Evolutionary conservation across 495 filamentous ascomycete genomes (phyloP).

Genomic region (Clohesyomyces aquaticus): DNA sequence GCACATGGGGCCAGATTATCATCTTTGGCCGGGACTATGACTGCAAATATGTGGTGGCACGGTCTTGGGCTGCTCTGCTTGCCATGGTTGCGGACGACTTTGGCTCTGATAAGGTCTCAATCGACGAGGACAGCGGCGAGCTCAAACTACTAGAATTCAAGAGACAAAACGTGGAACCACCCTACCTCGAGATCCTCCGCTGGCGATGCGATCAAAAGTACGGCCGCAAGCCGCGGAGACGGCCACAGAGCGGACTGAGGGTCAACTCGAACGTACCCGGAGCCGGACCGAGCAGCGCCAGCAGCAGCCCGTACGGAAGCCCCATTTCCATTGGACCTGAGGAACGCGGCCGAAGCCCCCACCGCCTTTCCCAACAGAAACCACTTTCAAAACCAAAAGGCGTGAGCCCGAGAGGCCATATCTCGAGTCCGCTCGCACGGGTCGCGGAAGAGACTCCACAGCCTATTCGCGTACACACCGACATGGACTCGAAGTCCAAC

Average conservation of each 20-base stretch:
- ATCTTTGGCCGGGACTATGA: slow-evolving; percentile 97
- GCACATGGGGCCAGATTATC: slow-evolving; percentile 95
- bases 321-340: slow-evolving; percentile 39
- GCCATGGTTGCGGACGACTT: slow-evolving; percentile 89
- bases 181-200: slow-evolving; percentile 89
- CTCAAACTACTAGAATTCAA: slow-evolving; percentile 92
- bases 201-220: slow-evolving; percentile 95
- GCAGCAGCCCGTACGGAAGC: slow-evolving; percentile 45
- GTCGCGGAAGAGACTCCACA: slow-evolving; percentile 48
- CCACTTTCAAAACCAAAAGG: slow-evolving; percentile 46
- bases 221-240: slow-evolving; percentile 58
- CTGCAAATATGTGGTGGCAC: slow-evolving; percentile 93
- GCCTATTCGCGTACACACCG: slow-evolving; percentile 40
- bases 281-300: slow-evolving; percentile 27
- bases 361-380: slow-evolving; percentile 41
- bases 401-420: slow-evolving; percentile 43
- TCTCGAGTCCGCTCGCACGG: slow-evolving; percentile 48
- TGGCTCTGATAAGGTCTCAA: slow-evolving; percentile 78
- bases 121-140: slow-evolving; percentile 90
- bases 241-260: slow-evolving; percentile 29
- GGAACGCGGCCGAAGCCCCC: slow-evolving; percentile 49
- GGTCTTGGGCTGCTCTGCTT: slow-evolving; percentile 88
- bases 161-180: slow-evolving; percentile 79
- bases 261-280: slow-evolving; percentile 47
- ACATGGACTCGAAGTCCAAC: slow-evolving; percentile 24